Conservation (phyloP, 768 basidiomycete species). For the Austroboletus festivus region DNA sequence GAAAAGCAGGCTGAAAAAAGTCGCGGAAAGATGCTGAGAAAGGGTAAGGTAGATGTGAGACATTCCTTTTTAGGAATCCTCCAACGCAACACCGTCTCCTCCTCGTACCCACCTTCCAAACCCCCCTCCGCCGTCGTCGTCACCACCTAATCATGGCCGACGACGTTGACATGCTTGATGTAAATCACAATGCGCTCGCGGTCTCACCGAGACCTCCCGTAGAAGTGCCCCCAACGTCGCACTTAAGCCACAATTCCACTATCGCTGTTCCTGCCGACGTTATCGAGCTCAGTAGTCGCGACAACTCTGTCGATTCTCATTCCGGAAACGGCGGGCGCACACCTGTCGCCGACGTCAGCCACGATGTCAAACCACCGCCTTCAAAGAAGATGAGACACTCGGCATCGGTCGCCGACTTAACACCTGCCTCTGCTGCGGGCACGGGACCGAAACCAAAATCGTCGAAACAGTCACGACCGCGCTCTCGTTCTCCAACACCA, state of each 20-base stretch:
- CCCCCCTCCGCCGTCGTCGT: background rate
- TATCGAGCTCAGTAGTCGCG: constrained; percentile 30
- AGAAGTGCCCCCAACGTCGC: constrained; percentile 9
- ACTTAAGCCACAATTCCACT: constrained; percentile 16
- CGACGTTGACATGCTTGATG: constrained; percentile 32
- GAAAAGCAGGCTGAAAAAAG: constrained; percentile 24
- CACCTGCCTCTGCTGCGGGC: constrained; percentile 30
- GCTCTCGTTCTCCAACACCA: constrained; percentile 56
- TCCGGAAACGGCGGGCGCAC: constrained; percentile 14
- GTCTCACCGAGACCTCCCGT: background rate
- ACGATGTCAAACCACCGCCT: constrained; percentile 28
- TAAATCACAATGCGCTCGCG: background rate
- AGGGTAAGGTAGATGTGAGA: constrained; percentile 26
- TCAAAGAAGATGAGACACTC: constrained; percentile 30
- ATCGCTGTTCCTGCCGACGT: constrained; percentile 20
- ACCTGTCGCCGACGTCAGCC: constrained; percentile 12
- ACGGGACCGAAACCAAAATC: constrained; percentile 52
- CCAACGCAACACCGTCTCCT: constrained; percentile 30
- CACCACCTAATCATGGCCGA: constrained; percentile 13
- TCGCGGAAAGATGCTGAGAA: constrained; percentile 30
- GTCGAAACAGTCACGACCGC: constrained; percentile 41
- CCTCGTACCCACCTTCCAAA: constrained; percentile 26
- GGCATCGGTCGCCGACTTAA: constrained; percentile 22
- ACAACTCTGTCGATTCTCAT: constrained; percentile 24
- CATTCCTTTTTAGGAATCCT: constrained; percentile 37